Conservation (phyloP, 306 rosid species). For the Lathyrus tuberosus region DNA sequence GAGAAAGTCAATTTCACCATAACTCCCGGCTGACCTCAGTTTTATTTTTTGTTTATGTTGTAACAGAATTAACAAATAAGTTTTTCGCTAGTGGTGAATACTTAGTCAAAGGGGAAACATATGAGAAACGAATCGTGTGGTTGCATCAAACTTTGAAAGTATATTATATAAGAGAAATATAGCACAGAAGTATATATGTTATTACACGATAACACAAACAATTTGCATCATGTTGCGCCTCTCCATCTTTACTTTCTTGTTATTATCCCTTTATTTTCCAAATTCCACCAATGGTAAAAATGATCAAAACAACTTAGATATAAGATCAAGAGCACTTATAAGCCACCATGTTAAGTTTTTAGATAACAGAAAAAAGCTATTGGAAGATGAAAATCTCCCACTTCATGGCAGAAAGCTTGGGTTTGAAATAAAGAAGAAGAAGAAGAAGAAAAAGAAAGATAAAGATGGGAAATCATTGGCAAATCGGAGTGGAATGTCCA, state of each 20-base stretch:
- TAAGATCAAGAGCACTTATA: not conserved
- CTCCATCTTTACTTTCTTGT: not conserved
- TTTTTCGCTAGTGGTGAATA: not conserved
- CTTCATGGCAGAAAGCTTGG: conserved; percentile 27
- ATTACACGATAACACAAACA: not conserved
- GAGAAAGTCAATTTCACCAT: not conserved
- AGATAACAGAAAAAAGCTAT: not conserved
- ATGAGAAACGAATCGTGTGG: not conserved
- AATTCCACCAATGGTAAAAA: not conserved
- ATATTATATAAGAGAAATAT: not conserved
- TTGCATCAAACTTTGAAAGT: not conserved
- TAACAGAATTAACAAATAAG: conserved; percentile 14
- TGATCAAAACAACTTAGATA: not conserved
- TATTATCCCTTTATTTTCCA: conserved; percentile 20
- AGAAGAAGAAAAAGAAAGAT: conserved; percentile 12
- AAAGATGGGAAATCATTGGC: conserved; percentile 30
- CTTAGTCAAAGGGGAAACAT: conserved; percentile 32
- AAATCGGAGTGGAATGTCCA: not conserved
- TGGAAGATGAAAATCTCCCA: not conserved
- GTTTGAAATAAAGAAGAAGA: not conserved
- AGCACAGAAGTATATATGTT: not conserved
- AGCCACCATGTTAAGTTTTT: not conserved
- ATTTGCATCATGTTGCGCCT: not conserved
- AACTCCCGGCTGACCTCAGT: not conserved
- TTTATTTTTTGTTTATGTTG: not conserved